These are phyloP conservation scores for Capsicum chinense DNA, from an alignment of 257 asterid species.

Conservation along the genomic window DNA sequence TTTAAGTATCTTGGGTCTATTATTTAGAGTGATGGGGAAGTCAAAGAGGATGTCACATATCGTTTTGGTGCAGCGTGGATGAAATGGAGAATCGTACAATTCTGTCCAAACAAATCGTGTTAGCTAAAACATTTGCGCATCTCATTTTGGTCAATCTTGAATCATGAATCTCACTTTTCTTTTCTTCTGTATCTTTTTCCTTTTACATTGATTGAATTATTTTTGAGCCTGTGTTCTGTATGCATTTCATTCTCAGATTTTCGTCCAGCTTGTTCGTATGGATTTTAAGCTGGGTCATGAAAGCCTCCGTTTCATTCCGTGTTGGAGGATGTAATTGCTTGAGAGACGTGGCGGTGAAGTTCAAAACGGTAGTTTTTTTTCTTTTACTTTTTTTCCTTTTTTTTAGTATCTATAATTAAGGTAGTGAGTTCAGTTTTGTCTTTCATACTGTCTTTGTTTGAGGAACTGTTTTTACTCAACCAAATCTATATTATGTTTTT, in stretches of 20 bases:
- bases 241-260: conserved; percentile 62
- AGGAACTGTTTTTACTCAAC: background rate
- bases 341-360: conserved; percentile 82
- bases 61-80: no score
- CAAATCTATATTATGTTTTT: background rate
- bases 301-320: conserved; percentile 78
- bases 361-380: conserved; percentile 61
- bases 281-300: conserved; percentile 77
- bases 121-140: background rate
- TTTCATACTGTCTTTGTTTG: background rate
- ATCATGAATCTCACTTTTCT: background rate
- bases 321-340: conserved; percentile 95
- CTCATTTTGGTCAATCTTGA: conserved; percentile 8
- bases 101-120: background rate
- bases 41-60: no score
- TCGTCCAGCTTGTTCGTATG: conserved; percentile 84
- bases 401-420: background rate
- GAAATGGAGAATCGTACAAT: background rate
- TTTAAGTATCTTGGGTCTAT: no score
- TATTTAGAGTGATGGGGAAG: no score
- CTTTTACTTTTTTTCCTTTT: background rate
- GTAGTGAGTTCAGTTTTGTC: background rate
- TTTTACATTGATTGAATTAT: background rate
- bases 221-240: conserved; percentile 30
- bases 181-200: background rate